Evolutionary conservation across 208 protist genomes (phyloP).

Genomic region (Entamoeba nuttalli): DNA sequence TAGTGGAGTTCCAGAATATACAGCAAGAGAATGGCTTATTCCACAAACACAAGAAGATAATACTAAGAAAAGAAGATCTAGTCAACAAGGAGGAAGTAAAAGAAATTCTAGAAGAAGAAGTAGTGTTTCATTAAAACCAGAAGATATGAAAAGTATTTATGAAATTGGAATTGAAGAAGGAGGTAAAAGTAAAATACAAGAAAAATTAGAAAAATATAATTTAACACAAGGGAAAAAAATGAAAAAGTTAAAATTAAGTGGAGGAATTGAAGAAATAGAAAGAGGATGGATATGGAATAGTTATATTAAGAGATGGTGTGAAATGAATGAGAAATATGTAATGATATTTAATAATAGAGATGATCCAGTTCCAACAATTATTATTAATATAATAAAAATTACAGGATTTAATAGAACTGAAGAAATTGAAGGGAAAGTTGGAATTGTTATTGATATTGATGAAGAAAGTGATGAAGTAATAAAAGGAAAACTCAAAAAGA

Average conservation of each 20-base stretch:
- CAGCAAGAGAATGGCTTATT: neutral
- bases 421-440: neutral
- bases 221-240: neutral
- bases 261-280: neutral
- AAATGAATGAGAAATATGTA: neutral
- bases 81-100: neutral
- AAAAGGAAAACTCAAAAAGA: neutral
- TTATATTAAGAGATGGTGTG: neutral
- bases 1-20: neutral
- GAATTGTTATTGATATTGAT: neutral
- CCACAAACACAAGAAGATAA: neutral
- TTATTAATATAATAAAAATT: neutral
- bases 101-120: neutral
- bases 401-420: neutral
- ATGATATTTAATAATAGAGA: neutral
- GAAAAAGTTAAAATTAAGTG: neutral
- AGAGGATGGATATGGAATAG: neutral
- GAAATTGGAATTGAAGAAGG: neutral
- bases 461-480: neutral
- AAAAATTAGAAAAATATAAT: neutral
- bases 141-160: neutral
- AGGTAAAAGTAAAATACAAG: neutral
- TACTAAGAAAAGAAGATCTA: neutral
- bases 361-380: neutral
- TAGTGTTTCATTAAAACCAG: neutral